Evolutionary conservation across 768 basidiomycete genomes (phyloP).

Genomic region (Calocybe gangraenosa): DNA sequence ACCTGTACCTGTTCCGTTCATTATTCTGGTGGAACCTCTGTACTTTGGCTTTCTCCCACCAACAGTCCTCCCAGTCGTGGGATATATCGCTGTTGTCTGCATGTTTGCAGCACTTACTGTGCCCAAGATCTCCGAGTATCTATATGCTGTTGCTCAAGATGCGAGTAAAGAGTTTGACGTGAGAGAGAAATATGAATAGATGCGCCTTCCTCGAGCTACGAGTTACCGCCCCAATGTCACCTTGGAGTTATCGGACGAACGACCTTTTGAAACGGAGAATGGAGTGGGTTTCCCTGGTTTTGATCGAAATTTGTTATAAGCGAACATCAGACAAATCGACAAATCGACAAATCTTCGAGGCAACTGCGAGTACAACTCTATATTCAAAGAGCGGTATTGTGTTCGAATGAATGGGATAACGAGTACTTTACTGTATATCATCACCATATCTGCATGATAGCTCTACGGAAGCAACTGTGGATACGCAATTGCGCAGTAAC

Average conservation of each 20-base stretch:
- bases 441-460: no score
- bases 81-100: conserved; percentile 25
- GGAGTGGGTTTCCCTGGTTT: no score
- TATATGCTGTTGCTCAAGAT: conserved; percentile 21
- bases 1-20: conserved; percentile 39
- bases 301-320: background rate
- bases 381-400: no score
- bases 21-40: conserved; percentile 55
- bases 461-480: no score
- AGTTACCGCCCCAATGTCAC: no score
- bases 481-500: no score
- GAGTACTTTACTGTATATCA: background rate
- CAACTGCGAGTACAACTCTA: background rate
- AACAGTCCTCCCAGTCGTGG: conserved; percentile 37
- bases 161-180: conserved; percentile 20
- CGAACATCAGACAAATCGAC: background rate
- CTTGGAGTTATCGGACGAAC: no score
- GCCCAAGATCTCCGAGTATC: conserved; percentile 19
- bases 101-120: conserved; percentile 20
- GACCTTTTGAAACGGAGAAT: no score
- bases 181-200: conserved; percentile 8
- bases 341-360: background rate
- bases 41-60: conserved; percentile 56
- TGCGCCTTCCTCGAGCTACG: no score
- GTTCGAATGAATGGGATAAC: background rate